Percentiles rank a stretch among this genome's conserved stretches.
Conservation (phyloP, 768 basidiomycete species). For the Suillus lakei region DNA sequence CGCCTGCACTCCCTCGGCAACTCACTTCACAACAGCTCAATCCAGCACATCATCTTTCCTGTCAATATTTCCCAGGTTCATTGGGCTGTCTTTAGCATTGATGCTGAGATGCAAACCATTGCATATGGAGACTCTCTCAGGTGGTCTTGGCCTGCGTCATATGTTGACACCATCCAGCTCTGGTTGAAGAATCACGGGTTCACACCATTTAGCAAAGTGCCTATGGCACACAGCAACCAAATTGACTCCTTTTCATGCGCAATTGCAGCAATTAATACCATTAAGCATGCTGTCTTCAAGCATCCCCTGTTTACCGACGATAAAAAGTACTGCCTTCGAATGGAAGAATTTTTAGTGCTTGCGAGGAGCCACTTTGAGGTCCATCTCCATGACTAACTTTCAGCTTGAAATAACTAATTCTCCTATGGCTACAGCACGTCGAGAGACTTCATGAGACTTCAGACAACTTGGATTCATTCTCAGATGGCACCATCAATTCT, state of each 20-base stretch:
- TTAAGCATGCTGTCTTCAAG: background rate
- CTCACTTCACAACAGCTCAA: too few species aligned
- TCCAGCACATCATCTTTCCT: too few species aligned
- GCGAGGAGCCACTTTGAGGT: background rate
- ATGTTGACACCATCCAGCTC: background rate
- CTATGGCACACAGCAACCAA: background rate
- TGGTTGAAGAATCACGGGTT: background rate
- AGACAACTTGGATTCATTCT: too few species aligned
- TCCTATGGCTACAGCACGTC: too few species aligned
- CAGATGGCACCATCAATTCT: too few species aligned
- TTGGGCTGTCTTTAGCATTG: too few species aligned
- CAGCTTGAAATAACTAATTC: too few species aligned
- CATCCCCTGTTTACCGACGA: background rate
- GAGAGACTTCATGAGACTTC: too few species aligned
- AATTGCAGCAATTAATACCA: background rate
- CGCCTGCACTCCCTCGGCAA: too few species aligned
- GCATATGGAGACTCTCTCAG: background rate
- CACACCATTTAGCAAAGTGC: background rate
- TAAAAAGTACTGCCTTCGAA: background rate
- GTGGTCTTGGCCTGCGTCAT: background rate
- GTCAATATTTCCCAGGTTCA: too few species aligned
- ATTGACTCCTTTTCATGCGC: background rate
- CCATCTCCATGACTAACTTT: too few species aligned
- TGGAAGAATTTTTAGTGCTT: background rate
- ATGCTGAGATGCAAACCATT: too few species aligned